Evolutionary conservation across 2,329 filamentous ascomycete genomes (phyloP).

Genomic region (Cladorrhinum sp.): DNA sequence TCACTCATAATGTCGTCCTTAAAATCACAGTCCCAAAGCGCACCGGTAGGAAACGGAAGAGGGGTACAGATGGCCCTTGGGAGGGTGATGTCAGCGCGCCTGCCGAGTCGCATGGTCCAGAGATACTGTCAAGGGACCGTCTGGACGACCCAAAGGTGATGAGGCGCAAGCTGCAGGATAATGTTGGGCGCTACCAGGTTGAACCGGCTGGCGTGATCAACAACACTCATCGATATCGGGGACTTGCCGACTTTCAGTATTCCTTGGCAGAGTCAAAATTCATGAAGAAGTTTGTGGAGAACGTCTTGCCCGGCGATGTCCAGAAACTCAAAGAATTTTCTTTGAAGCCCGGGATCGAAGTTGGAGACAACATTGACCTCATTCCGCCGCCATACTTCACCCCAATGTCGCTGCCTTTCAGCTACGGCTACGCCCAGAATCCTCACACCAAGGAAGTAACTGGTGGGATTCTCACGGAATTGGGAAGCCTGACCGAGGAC

Average conservation of each 20-base stretch:
- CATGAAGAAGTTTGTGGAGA: constrained; percentile 66
- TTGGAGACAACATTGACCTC: constrained; percentile 62
- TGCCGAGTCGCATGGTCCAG: constrained; percentile 22
- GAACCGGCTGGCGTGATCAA: constrained; percentile 70
- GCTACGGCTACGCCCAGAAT: constrained; percentile 82
- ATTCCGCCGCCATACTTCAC: constrained; percentile 79
- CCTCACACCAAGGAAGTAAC: constrained; percentile 56
- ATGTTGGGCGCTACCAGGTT: constrained; percentile 62
- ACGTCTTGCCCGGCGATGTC: constrained; percentile 66
- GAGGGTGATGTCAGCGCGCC: constrained; percentile 41
- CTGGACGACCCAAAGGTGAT: constrained; percentile 55
- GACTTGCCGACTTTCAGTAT: constrained; percentile 83
- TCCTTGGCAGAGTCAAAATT: constrained; percentile 67
- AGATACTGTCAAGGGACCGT: constrained; percentile 44
- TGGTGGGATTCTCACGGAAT: constrained; percentile 8
- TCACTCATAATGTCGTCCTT: constrained; percentile 79
- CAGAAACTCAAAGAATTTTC: constrained; percentile 59
- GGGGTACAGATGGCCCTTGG: constrained; percentile 69
- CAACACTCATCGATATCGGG: constrained; percentile 82
- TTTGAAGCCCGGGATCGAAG: constrained; percentile 61
- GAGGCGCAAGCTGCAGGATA: constrained; percentile 67
- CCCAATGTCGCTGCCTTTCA: constrained; percentile 70
- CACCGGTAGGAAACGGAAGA: constrained; percentile 81
- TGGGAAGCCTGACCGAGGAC: constrained; percentile 45
- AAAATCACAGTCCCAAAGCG: constrained; percentile 83